Evolutionary conservation across 805 yeast species (phyloP).

Genomic region (Ogataea methylovora): DNA sequence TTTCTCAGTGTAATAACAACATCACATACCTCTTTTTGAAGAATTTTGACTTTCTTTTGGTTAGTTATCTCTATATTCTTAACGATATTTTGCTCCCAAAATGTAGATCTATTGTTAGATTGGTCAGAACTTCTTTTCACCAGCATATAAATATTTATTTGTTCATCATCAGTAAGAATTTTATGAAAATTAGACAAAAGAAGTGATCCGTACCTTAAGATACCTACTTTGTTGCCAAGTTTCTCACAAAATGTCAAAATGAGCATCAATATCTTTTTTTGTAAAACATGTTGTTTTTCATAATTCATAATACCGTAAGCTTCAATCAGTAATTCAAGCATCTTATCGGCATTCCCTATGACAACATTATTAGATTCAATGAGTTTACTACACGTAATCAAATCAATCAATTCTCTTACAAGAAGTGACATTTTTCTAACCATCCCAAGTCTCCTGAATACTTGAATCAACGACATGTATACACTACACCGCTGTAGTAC

Average conservation of each 20-base stretch:
- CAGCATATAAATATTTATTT: conserved; percentile 29
- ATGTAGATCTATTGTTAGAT: conserved; percentile 22
- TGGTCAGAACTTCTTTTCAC: conserved; percentile 22
- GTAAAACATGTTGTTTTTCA: conserved; percentile 6
- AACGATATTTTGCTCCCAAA: conserved; percentile 68
- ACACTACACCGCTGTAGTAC: conserved; percentile 51
- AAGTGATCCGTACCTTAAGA: conserved; percentile 41
- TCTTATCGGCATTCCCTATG: conserved; percentile 8
- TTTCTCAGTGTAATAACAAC: conserved; percentile 58
- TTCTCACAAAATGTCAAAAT: conserved; percentile 48
- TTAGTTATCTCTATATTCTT: conserved; percentile 12
- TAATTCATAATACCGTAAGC: conserved; percentile 41
- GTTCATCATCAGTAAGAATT: conserved; percentile 52
- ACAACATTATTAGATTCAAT: conserved; percentile 5
- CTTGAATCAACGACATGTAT: conserved; percentile 55
- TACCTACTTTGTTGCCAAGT: conserved; percentile 36
- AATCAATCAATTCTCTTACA: conserved; percentile 53
- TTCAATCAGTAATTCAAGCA: conserved; percentile 38
- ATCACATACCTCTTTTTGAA: conserved; percentile 58
- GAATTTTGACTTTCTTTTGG: conserved; percentile 21
- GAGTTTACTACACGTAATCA: conserved; percentile 21
- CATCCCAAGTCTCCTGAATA: conserved; percentile 56
- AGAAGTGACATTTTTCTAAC: conserved; percentile 64
- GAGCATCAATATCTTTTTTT: conserved; percentile 34
- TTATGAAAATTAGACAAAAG: conserved; percentile 49